Conservation (phyloP, 2,329 filamentous ascomycete species). For the Penicillium digitatum region DNA sequence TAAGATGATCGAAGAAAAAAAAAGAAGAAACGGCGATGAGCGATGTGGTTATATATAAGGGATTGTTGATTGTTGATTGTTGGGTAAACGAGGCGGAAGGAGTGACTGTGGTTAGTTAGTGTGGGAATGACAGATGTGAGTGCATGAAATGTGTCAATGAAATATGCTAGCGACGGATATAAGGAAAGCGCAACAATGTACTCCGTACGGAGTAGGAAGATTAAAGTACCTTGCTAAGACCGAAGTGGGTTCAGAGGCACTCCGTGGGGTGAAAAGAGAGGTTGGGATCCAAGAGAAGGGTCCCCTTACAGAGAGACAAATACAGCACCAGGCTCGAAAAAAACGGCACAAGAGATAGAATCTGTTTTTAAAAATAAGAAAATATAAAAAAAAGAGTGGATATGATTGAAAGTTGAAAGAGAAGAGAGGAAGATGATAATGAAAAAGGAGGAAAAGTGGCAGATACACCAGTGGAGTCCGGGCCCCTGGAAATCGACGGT, state of each 20-base stretch:
- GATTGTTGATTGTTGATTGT: not conserved
- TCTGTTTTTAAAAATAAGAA: conserved; percentile 4
- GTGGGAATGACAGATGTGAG: not conserved
- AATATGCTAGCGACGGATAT: not conserved
- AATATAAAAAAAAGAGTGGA: conserved; percentile 12
- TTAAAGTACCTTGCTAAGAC: conserved; percentile 18
- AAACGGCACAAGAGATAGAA: conserved; percentile 16
- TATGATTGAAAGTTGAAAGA: conserved; percentile 1
- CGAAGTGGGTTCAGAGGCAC: conserved; percentile 15
- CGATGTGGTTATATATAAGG: conserved; percentile 8
- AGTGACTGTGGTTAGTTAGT: conserved; percentile 3
- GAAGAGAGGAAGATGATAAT: conserved; percentile 4
- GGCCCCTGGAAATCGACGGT: conserved; percentile 6
- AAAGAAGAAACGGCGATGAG: conserved; percentile 20
- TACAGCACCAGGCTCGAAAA: conserved; percentile 29
- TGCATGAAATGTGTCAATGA: not conserved
- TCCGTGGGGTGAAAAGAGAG: conserved; percentile 13
- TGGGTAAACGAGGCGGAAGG: conserved; percentile 6
- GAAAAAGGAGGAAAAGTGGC: conserved; percentile 12
- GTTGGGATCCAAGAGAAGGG: conserved; percentile 12
- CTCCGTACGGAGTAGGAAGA: not conserved
- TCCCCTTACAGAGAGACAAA: conserved; percentile 20
- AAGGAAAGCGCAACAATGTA: not conserved
- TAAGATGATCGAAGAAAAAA: conserved; percentile 17
- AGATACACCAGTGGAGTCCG: conserved; percentile 2